These are phyloP conservation scores for Penicillium flavigenum DNA, from an alignment of 495 filamentous ascomycete genomes.

Conservation along the genomic window DNA sequence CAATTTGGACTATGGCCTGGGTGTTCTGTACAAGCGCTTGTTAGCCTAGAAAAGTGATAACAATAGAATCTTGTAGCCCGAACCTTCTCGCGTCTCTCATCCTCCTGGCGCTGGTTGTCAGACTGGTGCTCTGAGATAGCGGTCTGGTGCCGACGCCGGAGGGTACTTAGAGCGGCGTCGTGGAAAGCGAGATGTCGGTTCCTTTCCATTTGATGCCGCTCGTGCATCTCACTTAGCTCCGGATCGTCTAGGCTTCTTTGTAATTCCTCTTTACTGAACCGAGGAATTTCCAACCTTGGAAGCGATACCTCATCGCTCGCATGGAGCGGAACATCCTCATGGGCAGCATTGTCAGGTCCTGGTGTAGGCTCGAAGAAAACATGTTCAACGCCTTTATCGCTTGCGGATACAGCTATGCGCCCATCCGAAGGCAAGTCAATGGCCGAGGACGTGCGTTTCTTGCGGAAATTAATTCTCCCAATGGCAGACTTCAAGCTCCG, in stretches of 20 bases:
- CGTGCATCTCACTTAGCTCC: slow-evolving; percentile 52
- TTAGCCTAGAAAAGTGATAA: slow-evolving; percentile 15
- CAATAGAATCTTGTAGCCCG: slow-evolving; percentile 21
- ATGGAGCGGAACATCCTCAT: slow-evolving; percentile 1
- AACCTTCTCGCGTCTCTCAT: slow-evolving; percentile 57
- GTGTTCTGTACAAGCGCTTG: slow-evolving; percentile 38
- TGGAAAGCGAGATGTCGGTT: slow-evolving; percentile 58
- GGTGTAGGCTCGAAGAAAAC: slow-evolving; percentile 32
- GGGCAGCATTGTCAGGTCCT: slow-evolving; percentile 1
- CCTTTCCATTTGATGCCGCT: slow-evolving; percentile 56
- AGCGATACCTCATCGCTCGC: slow-evolving; percentile 19
- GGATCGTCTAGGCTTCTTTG: slow-evolving; percentile 46
- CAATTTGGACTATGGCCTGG: slow-evolving; percentile 56
- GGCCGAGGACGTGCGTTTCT: slow-evolving; percentile 34
- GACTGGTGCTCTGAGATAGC: slow-evolving; percentile 31
- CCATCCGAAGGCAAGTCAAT: slow-evolving; percentile 33
- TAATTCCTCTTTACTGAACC: slow-evolving; percentile 38
- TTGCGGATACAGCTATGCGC: slow-evolving; percentile 30
- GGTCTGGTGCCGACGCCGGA: slow-evolving; percentile 37
- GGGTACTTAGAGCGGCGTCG: slow-evolving; percentile 31
- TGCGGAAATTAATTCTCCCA: slow-evolving; percentile 43
- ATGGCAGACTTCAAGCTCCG: slow-evolving; percentile 42
- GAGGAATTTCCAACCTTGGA: slow-evolving; percentile 39
- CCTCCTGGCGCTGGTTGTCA: slow-evolving; percentile 42
- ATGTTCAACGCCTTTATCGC: slow-evolving; percentile 30